Base-by-base conservation (phyloP, 768 basidiomycete species). In the Mycena latifolia region DNA sequence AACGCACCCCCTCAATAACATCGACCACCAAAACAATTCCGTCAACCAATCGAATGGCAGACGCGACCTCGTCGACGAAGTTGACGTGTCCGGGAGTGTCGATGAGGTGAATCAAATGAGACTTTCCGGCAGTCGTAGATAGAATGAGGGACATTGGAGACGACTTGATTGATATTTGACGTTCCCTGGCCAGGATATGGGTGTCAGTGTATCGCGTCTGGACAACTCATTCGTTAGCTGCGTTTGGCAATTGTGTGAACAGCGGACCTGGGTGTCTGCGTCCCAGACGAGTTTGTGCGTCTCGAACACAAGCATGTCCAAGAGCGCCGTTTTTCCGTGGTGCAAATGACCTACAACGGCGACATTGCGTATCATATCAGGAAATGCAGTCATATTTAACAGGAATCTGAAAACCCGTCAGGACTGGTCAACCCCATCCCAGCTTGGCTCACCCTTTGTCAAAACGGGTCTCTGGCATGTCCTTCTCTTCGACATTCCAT, bases 41-140 rank as follows among this genome's bases (percentile, higher is more conserved):
- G 75, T 99, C 98, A 20, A 88, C 91, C 41, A 98, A 80, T 47
- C 98, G 87, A 62, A 96, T 88, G 10, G 94, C 85, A 9, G 92
- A 88, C 2, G 96, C 96, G 24, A 95, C 95, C 79, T 99, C 98
- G 74, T 99, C 98, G n/a, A 96, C 88, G 75, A 99, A 99, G 79
- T 99, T 99, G 65, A 96, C 94, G 73, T 99, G 98, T 35, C 98
- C 98, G 4, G 98, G 98, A 0, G 98, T 99, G 77, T 99, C 98
- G 72, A 99, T 91, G 31, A 98, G 78, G 78, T 99, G 96, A 56
- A 99, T 77, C 24, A 99, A 85, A 78, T 96, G 92, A 2, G 96
- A 98, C 81, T 99, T 99, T 61, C 96, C 95, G 47, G 86, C 81
- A 17, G 94, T 95, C 17, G 88, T 93, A 20, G 89, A 88, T 5